Evolutionary conservation across 176 grass and related monocot genomes (phyloP), one percentile per base, ranked within the genome.

Genomic region (Neostapfia colusana): DNA sequence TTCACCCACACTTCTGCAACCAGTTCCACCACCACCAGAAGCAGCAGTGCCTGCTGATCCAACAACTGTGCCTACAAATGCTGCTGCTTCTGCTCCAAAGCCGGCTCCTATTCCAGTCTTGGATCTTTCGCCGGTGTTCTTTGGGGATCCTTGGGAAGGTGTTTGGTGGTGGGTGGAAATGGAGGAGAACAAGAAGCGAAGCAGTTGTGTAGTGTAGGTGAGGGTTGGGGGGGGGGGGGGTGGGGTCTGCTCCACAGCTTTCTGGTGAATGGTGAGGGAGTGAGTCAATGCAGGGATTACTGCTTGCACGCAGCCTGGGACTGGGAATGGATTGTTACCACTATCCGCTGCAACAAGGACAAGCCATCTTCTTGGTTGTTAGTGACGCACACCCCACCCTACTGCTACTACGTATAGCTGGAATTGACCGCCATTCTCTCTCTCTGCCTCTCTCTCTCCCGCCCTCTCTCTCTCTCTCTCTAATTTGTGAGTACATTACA

Each of bases 321-420:
- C 53, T 20, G 48, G 20, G 53, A 56, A 58, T 25, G 28, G 17
- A 75, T 72, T 73, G 74, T 81, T 78, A 82, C 75, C 50, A 35
- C 41, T 83, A 81, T 89, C 73, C 50, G 21, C 89, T 81, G 84
- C 61, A 79, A 81, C 80, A 87, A 83, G 73, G 89, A 96, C 89
- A 66, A 84, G 81, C 70, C 89, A 96, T 89, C 86, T 81, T 83
- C 78, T 73, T 81, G 70, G 86, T 84, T 70, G 81, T 75, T 84
- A 75, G 69, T 60, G 64, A 76, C 72, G 63, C 53, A 25, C 67
- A 49, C 67, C 67, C 24, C 66, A 74, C 70, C 70, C 40, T 17
- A 1, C 10, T 10, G 9, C 9, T 7, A 20, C 18, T 8, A 54
- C 50, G 17, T n/a, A n/a, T 56, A 26, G 1, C 11, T 7, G 34